phyloP scores from a whole-genome alignment of 2,329 filamentous ascomycete genomes.

The Colletotrichum sp. region DNA sequence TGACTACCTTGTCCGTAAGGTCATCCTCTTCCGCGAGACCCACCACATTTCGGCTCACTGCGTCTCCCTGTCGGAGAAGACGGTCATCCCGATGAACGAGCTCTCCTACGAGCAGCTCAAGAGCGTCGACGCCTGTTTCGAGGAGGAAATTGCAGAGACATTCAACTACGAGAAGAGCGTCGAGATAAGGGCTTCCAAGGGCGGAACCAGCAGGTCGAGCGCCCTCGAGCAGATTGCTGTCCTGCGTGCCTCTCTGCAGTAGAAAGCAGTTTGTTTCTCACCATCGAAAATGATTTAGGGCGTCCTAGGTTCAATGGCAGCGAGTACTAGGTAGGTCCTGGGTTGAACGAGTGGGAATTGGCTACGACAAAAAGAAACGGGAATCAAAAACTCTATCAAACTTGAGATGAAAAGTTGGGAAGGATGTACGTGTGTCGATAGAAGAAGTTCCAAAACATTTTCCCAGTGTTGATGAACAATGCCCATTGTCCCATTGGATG shows the following conservation, averaged over 20 bases:
- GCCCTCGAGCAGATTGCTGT: conserved; percentile 69
- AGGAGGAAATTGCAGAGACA: conserved; percentile 70
- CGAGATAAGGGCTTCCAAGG: conserved; percentile 77
- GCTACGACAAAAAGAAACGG: neutral
- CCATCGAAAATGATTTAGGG: neutral
- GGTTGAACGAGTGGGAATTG: neutral
- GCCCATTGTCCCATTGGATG: neutral
- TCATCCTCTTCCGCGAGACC: conserved; percentile 79
- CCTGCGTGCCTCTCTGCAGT: neutral
- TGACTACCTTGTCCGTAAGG: conserved; percentile 68
- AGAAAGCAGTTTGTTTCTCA: too few relatives aligned
- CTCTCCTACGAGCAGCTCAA: conserved; percentile 70
- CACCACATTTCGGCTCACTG: conserved; percentile 77
- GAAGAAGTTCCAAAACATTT: neutral
- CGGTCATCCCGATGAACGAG: conserved; percentile 71
- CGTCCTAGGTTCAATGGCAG: neutral
- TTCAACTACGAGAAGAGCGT: conserved; percentile 87
- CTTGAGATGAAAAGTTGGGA: neutral
- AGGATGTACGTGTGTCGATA: neutral
- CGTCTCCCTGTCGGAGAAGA: conserved; percentile 71
- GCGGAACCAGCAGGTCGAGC: conserved; percentile 76
- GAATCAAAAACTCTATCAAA: neutral
- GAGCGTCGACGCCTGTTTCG: conserved; percentile 72
- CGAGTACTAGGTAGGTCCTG: neutral
- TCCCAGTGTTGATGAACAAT: neutral